A percentile compares a stretch with the other conserved stretches of the same genome.
These are phyloP conservation scores for Phytophthora lateralis DNA, from an alignment of 352 stramenopile species.

Conservation along the genomic window DNA sequence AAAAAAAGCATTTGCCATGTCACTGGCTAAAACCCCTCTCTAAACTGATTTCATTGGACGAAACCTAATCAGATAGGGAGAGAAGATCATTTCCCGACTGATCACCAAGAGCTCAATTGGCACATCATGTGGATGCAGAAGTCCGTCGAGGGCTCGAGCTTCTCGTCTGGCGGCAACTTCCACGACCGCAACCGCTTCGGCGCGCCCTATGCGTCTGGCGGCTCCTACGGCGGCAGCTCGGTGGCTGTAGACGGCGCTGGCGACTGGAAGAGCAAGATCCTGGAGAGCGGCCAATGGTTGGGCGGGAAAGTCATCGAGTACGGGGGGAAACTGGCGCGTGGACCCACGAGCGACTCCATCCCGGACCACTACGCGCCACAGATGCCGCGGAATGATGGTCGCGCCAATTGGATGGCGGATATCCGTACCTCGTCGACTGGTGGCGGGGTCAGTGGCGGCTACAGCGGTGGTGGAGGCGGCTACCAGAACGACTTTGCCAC, in stretches of 20 bases:
- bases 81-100: slow-evolving; percentile 14
- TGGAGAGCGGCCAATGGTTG: slow-evolving; percentile 74
- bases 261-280: slow-evolving; percentile 76
- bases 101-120: not conserved
- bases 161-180: slow-evolving; percentile 44
- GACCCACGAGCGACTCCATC: slow-evolving; percentile 48
- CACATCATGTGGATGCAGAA: slow-evolving; percentile 66
- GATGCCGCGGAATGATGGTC: slow-evolving; percentile 68
- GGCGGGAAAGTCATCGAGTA: slow-evolving; percentile 79
- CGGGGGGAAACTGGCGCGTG: slow-evolving; percentile 58
- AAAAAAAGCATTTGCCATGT: too few relatives aligned
- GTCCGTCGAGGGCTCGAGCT: slow-evolving; percentile 48
- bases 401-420: slow-evolving; percentile 79
- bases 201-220: slow-evolving; percentile 30
- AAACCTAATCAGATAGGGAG: slow-evolving; percentile 26
- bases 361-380: slow-evolving; percentile 48
- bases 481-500: slow-evolving; percentile 83
- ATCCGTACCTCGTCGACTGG: slow-evolving; percentile 61
- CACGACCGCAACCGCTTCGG: slow-evolving; percentile 58
- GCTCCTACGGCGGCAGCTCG: slow-evolving; percentile 33
- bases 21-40: not conserved
- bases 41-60: slow-evolving; percentile 4
- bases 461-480: slow-evolving; percentile 29
- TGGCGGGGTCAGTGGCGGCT: slow-evolving; percentile 13
- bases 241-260: slow-evolving; percentile 19